Conservation (phyloP, 768 basidiomycete genomes). For the Suillus clintonianus region DNA sequence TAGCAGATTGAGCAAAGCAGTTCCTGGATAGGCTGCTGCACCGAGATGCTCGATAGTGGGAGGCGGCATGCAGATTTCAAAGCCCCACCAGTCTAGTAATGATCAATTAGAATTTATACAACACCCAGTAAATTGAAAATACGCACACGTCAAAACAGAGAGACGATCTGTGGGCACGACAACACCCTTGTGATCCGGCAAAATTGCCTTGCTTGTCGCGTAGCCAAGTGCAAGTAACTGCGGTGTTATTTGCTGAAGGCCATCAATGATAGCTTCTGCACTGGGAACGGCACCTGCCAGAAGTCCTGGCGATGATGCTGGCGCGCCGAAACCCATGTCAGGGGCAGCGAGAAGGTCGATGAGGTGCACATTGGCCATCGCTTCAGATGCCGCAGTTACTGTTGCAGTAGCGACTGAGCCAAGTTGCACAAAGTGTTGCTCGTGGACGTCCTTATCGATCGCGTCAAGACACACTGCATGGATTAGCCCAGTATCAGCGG, state of each 20-base stretch:
- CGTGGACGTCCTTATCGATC: constrained; percentile 62
- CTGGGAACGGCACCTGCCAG: constrained; percentile 78
- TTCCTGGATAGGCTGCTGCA: constrained; percentile 60
- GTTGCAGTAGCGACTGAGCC: constrained; percentile 50
- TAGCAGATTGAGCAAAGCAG: constrained; percentile 69
- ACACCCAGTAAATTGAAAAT: not conserved
- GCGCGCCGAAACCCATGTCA: constrained; percentile 72
- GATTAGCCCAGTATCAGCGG: constrained; percentile 48
- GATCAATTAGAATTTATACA: constrained; percentile 8
- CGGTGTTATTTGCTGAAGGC: constrained; percentile 71
- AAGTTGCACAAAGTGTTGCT: constrained; percentile 58
- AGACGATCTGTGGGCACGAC: constrained; percentile 77
- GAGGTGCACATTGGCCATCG: constrained; percentile 62
- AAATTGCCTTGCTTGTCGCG: constrained; percentile 65
- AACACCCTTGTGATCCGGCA: constrained; percentile 69
- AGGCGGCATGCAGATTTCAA: constrained; percentile 76
- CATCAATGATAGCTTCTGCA: constrained; percentile 67
- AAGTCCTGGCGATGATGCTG: constrained; percentile 66
- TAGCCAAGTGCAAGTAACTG: constrained; percentile 78
- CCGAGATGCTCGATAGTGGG: constrained; percentile 63
- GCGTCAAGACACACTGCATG: constrained; percentile 75
- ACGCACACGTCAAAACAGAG: constrained; percentile 77
- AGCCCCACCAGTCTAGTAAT: constrained; percentile 84
- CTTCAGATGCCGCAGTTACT: constrained; percentile 46
- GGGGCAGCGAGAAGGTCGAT: constrained; percentile 61